These are phyloP conservation scores for Deuterostichococcus epilithicus DNA, from an alignment of 139 green algal genomes.

Conservation along the genomic window DNA sequence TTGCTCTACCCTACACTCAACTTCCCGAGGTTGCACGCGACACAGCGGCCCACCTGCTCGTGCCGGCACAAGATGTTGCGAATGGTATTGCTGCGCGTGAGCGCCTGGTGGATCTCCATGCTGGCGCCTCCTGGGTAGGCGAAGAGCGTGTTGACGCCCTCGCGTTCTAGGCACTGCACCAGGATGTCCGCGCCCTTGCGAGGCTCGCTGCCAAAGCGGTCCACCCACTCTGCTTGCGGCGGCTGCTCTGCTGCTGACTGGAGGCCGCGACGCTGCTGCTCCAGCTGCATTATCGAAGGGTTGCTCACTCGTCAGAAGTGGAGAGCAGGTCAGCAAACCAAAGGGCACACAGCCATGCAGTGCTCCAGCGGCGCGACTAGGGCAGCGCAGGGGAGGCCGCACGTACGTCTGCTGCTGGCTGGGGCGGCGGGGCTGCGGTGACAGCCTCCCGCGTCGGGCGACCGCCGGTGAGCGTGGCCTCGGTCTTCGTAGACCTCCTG, in stretches of 20 bases:
- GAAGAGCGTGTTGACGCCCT: conserved; percentile 79
- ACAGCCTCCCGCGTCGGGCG: not conserved
- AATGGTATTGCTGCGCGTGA: conserved; percentile 86
- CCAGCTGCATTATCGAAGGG: not conserved
- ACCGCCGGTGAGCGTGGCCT: not conserved
- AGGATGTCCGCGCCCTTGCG: conserved; percentile 97
- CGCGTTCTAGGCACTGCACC: conserved; percentile 90
- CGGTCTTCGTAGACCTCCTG: too few relatives aligned
- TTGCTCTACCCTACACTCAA: too few relatives aligned
- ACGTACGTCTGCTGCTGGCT: not conserved
- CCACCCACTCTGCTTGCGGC: conserved; percentile 62
- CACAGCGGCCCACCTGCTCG: conserved; percentile 76
- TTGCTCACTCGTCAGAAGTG: not conserved
- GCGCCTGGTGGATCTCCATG: conserved; percentile 99
- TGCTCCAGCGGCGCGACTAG: not conserved
- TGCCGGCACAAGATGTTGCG: conserved; percentile 97
- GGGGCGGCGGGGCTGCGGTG: not conserved
- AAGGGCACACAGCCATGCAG: too few relatives aligned
- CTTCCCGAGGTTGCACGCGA: not conserved
- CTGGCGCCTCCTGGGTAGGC: conserved; percentile 90
- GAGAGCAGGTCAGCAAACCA: not conserved
- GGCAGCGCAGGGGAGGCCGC: not conserved
- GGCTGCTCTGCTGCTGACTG: not conserved
- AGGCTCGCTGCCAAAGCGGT: conserved; percentile 74
- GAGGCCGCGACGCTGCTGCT: not conserved